Evolutionary conservation across 371 early-diverging fungal species (phyloP), one percentile per base, ranked within the genome.

Genomic region (Lichtheimia ornata): DNA sequence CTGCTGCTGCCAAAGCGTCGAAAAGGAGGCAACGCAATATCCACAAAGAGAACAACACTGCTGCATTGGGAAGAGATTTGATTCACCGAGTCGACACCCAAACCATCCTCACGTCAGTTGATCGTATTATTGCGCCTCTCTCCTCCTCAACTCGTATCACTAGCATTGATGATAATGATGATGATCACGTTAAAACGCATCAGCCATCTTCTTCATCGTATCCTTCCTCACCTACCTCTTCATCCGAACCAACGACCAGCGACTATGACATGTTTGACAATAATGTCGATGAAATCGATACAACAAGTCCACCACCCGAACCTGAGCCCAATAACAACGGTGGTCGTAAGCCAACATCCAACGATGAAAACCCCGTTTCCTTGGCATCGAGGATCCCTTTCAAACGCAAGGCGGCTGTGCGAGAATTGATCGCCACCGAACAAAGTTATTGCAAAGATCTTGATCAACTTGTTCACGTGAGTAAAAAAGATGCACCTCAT

Each of bases 391-490:
- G 55, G 6, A 25, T 24, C 41, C 7, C 25, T 14, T 55, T 18
- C 41, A 60, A 28, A n/a, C 51, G 52, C 13, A 22, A 60, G 22
- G 61, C 42, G 51, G 63, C 66, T 18, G 35, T 70, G 7, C 67
- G 71, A 20, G 80, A 79, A 50, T 49, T 79, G 5, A 58, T 79
- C 55, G 67, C 70, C 40, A 74, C 80, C 6, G 80, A 79, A 56
- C 63, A 65, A 50, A 69, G 56, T 0, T 79, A 76, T 59, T 56
- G 65, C 5, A 53, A 72, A 4, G 74, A 76, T 59, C 50, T 79
- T 6, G 59, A 58, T 35, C 65, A 69, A n/a, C 64, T 79, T 7
- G 73, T 68, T 18, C 69, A 58, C 43, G 79, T 79, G 64, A 73
- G 66, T 51, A 18, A 18, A n/a, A 7, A 7, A 22, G 11, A n/a